phyloP scores from a whole-genome alignment of 768 basidiomycete species.

The button mushroom (Agaricus bisporus) region DNA sequence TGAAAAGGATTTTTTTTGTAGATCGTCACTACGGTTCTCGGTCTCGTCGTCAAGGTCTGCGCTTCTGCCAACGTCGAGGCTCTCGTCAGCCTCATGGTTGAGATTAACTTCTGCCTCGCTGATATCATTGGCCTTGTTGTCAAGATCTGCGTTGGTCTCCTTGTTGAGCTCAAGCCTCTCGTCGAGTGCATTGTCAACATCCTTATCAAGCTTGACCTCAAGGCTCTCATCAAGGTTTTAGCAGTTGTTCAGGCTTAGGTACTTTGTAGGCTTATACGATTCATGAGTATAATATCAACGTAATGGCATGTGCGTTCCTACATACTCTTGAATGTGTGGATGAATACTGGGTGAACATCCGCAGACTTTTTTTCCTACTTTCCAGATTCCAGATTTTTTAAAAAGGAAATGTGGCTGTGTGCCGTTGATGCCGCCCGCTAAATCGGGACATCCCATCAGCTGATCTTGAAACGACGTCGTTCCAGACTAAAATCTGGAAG shows the following conservation, averaged over 20 bases:
- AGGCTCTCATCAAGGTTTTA: conserved; percentile 3
- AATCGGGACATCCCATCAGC: no score
- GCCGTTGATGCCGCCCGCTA: no score
- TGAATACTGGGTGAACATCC: no score
- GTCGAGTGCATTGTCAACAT: background rate
- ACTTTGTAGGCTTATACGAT: no score
- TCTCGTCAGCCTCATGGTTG: conserved; percentile 9
- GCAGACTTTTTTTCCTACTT: no score
- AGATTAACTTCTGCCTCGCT: conserved; percentile 7
- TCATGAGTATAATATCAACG: no score
- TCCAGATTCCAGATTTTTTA: no score
- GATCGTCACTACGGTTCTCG: background rate
- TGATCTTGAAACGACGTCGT: no score
- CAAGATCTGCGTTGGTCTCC: background rate
- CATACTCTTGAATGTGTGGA: no score
- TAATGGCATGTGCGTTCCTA: background rate
- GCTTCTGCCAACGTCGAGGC: conserved; percentile 6
- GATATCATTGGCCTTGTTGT: conserved; percentile 3
- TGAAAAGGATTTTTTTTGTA: background rate
- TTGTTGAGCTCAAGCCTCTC: background rate
- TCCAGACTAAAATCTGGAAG: no score
- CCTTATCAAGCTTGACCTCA: background rate
- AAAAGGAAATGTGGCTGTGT: no score
- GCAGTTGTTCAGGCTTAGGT: background rate
- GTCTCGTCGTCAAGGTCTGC: background rate